These are phyloP conservation scores for Pelagomonas calceolata DNA, from an alignment of 108 stramenopile genomes.

Conservation along the genomic window DNA sequence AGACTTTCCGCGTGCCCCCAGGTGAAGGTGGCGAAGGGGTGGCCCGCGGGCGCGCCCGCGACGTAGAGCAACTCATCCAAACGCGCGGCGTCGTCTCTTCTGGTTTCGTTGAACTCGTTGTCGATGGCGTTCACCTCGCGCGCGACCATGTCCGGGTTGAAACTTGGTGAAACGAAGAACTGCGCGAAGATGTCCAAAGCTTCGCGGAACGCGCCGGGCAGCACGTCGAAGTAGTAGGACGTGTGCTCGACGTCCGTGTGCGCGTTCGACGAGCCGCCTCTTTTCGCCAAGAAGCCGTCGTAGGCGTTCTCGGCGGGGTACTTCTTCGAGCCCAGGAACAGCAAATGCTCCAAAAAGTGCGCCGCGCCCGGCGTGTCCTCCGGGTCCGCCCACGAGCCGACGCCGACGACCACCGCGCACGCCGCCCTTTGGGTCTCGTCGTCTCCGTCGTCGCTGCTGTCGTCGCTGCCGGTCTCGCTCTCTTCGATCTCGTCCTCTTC, in stretches of 20 bases:
- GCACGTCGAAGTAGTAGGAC: slow-evolving; percentile 78
- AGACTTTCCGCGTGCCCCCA: neutral
- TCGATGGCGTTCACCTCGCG: slow-evolving; percentile 51
- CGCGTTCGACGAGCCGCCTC: slow-evolving; percentile 89
- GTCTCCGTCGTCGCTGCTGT: slow-evolving; percentile 33
- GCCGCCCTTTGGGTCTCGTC: slow-evolving; percentile 56
- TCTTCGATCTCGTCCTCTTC: slow-evolving; percentile 15
- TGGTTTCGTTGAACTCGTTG: neutral
- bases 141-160: slow-evolving; percentile 62
- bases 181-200: slow-evolving; percentile 86
- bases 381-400: slow-evolving; percentile 81
- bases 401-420: slow-evolving; percentile 81
- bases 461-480: slow-evolving; percentile 15
- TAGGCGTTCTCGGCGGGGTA: slow-evolving; percentile 77
- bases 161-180: slow-evolving; percentile 79
- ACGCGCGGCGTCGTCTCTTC: neutral
- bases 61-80: neutral
- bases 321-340: slow-evolving; percentile 71
- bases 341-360: slow-evolving; percentile 71
- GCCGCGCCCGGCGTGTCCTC: slow-evolving; percentile 70
- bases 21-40: neutral
- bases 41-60: neutral
- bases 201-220: slow-evolving; percentile 55
- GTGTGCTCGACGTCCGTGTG: slow-evolving; percentile 86
- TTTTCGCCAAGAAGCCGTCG: slow-evolving; percentile 60